phyloP scores from a whole-genome alignment of 352 stramenopile genomes.

The Pythium phragmiticola region DNA sequence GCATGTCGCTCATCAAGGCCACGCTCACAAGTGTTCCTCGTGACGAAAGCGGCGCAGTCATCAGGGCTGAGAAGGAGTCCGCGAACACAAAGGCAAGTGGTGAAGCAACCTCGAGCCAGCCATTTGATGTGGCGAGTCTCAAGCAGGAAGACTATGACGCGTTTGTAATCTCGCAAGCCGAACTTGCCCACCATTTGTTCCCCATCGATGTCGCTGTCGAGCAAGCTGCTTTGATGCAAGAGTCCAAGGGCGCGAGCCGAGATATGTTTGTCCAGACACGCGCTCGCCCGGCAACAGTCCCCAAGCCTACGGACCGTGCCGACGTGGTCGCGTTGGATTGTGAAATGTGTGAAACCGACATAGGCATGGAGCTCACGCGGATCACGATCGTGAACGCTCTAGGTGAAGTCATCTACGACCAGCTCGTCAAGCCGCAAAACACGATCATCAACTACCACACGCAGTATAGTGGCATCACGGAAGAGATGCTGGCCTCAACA shows the following conservation, averaged over 20 bases:
- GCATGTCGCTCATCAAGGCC: conserved; percentile 67
- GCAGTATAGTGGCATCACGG: conserved; percentile 87
- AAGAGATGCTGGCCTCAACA: conserved; percentile 58
- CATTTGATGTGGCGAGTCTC: conserved; percentile 15
- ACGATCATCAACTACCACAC: conserved; percentile 90
- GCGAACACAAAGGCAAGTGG: conserved; percentile 13
- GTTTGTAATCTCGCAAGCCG: conserved; percentile 61
- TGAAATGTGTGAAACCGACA: conserved; percentile 89
- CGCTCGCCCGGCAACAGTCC: conserved; percentile 29
- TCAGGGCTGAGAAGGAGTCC: conserved; percentile 24
- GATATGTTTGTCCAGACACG: conserved; percentile 58
- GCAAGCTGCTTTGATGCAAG: conserved; percentile 49
- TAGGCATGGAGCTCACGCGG: conserved; percentile 82
- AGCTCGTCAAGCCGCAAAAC: conserved; percentile 80
- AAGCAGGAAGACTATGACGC: conserved; percentile 36
- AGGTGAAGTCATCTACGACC: conserved; percentile 71
- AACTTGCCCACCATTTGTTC: conserved; percentile 73
- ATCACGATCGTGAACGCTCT: conserved; percentile 71
- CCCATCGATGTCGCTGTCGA: conserved; percentile 60
- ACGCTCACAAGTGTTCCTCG: conserved; percentile 53
- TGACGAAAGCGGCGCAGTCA: conserved; percentile 38
- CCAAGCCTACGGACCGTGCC: neutral
- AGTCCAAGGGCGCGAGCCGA: conserved; percentile 47
- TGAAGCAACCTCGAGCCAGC: conserved; percentile 7
- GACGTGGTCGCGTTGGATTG: conserved; percentile 83